Evolutionary conservation across 495 filamentous ascomycete genomes (phyloP).

Genomic region (Talaromyces proteolyticus): DNA sequence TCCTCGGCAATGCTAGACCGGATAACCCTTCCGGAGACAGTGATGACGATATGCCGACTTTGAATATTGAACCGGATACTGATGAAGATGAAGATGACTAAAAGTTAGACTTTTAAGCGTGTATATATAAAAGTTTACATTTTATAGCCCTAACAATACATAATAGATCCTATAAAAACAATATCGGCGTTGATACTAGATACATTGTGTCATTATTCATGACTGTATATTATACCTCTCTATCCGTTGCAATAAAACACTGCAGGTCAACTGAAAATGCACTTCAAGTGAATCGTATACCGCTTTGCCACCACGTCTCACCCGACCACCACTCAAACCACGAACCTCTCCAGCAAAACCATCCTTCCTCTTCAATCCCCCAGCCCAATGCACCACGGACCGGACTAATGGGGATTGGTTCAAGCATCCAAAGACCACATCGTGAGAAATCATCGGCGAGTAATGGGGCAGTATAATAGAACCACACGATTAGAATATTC

Average conservation of each 20-base stretch:
- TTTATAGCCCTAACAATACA: no score
- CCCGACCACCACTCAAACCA: conserved; percentile 47
- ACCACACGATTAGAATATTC: conserved; percentile 46
- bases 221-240: no score
- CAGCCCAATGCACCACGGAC: conserved; percentile 46
- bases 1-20: neutral
- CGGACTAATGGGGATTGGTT: conserved; percentile 62
- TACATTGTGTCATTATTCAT: no score
- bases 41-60: conserved; percentile 42
- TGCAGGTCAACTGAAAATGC: no score
- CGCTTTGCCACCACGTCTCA: conserved; percentile 59
- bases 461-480: conserved; percentile 45
- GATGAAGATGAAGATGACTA: conserved; percentile 22
- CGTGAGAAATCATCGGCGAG: conserved; percentile 57
- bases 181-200: no score
- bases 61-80: conserved; percentile 42
- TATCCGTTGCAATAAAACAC: no score
- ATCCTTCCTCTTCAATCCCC: conserved; percentile 40
- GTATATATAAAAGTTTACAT: conserved; percentile 8
- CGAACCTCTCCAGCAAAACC: conserved; percentile 50
- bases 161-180: no score
- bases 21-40: conserved; percentile 31
- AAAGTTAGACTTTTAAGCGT: conserved; percentile 5
- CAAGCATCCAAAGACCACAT: conserved; percentile 58
- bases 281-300: conserved; percentile 40